phyloP scores from a whole-genome alignment of 106 monocot genomes.

The Hemerocallis citrina region DNA sequence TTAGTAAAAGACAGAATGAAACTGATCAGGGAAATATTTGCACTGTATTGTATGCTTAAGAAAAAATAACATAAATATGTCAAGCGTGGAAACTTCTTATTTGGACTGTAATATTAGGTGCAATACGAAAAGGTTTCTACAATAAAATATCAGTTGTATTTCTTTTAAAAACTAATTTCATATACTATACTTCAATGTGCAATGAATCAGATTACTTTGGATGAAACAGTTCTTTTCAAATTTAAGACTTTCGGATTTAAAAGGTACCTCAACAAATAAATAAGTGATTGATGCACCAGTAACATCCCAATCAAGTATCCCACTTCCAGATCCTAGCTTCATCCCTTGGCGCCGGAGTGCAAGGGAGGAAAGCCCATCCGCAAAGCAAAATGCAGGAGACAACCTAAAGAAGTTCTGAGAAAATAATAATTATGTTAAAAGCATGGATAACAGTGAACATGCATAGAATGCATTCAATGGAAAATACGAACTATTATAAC shows the following conservation, averaged over 20 bases:
- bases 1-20: background rate
- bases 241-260: background rate
- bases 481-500: no score
- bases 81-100: no score
- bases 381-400: conserved; percentile 85
- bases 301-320: conserved; percentile 70
- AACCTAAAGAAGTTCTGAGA: conserved; percentile 73
- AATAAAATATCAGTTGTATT: no score
- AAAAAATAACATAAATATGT: no score
- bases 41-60: no score
- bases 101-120: no score
- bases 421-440: background rate
- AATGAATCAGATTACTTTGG: background rate
- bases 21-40: no score
- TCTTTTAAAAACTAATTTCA: no score
- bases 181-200: background rate
- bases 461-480: background rate
- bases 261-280: conserved; percentile 67
- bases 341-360: conserved; percentile 79
- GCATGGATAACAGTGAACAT: background rate
- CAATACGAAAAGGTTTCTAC: background rate
- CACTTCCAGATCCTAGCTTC: conserved; percentile 39
- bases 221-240: background rate
- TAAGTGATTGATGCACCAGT: conserved; percentile 84
- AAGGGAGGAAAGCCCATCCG: conserved; percentile 91